Conservation (phyloP, 495 filamentous ascomycete species). For the Neurospora terricola region DNA sequence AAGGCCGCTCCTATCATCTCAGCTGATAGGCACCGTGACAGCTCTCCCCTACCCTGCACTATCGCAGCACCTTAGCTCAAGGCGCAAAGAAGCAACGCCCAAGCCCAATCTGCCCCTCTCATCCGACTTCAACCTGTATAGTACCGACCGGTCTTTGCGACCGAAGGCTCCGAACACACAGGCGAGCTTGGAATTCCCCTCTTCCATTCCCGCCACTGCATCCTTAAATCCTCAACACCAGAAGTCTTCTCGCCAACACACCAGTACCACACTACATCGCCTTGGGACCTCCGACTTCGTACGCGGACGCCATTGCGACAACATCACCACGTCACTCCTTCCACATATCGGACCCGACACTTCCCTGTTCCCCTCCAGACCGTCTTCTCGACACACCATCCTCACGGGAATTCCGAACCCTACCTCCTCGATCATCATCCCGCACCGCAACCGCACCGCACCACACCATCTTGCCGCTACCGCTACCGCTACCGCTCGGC, state of each 20-base stretch:
- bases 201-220: not conserved
- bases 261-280: not conserved
- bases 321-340: not conserved
- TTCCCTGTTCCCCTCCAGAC: not conserved
- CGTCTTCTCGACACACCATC: not conserved
- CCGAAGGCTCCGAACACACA: not conserved
- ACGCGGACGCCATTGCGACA: not conserved
- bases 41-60: not conserved
- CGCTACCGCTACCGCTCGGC: not conserved
- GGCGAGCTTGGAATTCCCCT: not conserved
- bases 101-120: not conserved
- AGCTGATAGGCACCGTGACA: not conserved
- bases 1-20: not conserved
- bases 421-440: slow-evolving; percentile 1
- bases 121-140: not conserved
- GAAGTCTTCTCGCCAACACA: not conserved
- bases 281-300: not conserved
- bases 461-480: not conserved
- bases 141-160: not conserved
- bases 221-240: not conserved
- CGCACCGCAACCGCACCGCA: slow-evolving; percentile 1
- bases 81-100: not conserved
- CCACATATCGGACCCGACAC: not conserved
- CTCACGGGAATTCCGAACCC: not conserved
- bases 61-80: not conserved